Conservation (phyloP, 1,284 basidiomycete species). For the Exobasidium rhododendri region DNA sequence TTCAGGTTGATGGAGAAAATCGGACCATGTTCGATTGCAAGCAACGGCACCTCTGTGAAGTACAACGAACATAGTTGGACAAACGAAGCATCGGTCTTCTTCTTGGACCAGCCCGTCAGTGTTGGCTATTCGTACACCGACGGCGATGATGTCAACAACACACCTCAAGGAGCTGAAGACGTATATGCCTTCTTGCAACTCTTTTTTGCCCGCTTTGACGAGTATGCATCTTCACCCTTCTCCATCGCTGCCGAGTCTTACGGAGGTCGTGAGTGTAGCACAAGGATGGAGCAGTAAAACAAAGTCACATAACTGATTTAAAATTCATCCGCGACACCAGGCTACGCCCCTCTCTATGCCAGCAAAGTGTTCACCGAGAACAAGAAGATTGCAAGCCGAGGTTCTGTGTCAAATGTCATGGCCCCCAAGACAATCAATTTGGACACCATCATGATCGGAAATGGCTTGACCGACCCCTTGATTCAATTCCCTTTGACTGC, state of each 20-base stretch:
- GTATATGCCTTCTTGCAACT: conserved; percentile 86
- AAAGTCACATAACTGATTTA: too few relatives aligned
- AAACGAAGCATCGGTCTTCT: conserved; percentile 65
- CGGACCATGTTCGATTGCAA: conserved; percentile 72
- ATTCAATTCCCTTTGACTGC: conserved; percentile 61
- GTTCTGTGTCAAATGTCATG: conserved; percentile 4
- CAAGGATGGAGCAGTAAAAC: too few relatives aligned
- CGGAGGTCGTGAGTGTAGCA: conserved; percentile 63
- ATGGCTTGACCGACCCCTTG: conserved; percentile 48
- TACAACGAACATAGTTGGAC: conserved; percentile 78
- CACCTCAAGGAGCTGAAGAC: conserved; percentile 72
- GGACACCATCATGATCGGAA: conserved; percentile 50
- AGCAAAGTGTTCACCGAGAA: conserved; percentile 49
- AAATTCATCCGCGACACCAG: too few relatives aligned
- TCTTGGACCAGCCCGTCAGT: conserved; percentile 75
- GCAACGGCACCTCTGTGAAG: conserved; percentile 69
- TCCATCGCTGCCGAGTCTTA: conserved; percentile 61
- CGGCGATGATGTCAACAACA: conserved; percentile 68
- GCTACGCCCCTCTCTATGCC: conserved; percentile 49
- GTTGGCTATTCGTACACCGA: conserved; percentile 83
- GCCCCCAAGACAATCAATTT: conserved; percentile 48
- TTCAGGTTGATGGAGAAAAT: conserved; percentile 67
- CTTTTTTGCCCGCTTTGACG: conserved; percentile 64
- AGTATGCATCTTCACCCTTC: conserved; percentile 49
- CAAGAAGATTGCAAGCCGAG: conserved; percentile 32